These are phyloP conservation scores for Pelargonium citronellum DNA, from an alignment of 441 rosid species.

Conservation along the genomic window DNA sequence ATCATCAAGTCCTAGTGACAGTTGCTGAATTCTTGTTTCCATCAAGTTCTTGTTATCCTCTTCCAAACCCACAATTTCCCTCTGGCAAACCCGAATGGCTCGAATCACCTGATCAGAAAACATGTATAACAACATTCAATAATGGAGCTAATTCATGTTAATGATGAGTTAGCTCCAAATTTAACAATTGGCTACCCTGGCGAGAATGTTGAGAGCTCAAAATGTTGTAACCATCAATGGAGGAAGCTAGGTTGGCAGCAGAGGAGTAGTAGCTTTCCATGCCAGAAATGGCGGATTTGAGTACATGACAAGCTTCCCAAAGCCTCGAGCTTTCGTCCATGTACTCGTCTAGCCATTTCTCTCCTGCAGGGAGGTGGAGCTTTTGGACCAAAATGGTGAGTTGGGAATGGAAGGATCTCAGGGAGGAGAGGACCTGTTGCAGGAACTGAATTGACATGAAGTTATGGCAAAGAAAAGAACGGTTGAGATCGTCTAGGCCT, in stretches of 20 bases:
- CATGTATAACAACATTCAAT: no score
- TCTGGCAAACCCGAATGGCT: conserved; percentile 47
- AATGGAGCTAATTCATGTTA: no score
- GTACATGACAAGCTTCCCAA: conserved; percentile 86
- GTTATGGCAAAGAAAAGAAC: conserved; percentile 46
- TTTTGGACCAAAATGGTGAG: conserved; percentile 72
- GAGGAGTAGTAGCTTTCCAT: conserved; percentile 66
- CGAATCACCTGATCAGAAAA: conserved; percentile 44
- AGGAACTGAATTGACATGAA: conserved; percentile 84
- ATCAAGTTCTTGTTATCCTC: conserved; percentile 71
- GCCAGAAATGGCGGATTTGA: conserved; percentile 71
- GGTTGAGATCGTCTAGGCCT: conserved; percentile 83
- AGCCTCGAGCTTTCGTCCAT: conserved; percentile 94
- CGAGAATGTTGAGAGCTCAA: conserved; percentile 58
- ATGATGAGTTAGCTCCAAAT: no score
- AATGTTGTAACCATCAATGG: conserved; percentile 55
- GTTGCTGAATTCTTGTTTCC: conserved; percentile 66
- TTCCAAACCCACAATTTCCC: conserved; percentile 68
- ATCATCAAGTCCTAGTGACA: conserved; percentile 61
- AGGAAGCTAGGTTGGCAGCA: conserved; percentile 53
- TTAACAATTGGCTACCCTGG: conserved; percentile 38
- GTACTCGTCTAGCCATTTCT: conserved; percentile 93
- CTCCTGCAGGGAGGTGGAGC: conserved; percentile 89
- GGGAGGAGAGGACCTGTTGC: conserved; percentile 63
- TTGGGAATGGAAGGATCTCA: conserved; percentile 75